A percentile compares a stretch with the other conserved stretches of the same genome.
These are phyloP conservation scores for Stromatinia cepivora DNA, from an alignment of 2,329 filamentous ascomycete genomes.

Conservation along the genomic window DNA sequence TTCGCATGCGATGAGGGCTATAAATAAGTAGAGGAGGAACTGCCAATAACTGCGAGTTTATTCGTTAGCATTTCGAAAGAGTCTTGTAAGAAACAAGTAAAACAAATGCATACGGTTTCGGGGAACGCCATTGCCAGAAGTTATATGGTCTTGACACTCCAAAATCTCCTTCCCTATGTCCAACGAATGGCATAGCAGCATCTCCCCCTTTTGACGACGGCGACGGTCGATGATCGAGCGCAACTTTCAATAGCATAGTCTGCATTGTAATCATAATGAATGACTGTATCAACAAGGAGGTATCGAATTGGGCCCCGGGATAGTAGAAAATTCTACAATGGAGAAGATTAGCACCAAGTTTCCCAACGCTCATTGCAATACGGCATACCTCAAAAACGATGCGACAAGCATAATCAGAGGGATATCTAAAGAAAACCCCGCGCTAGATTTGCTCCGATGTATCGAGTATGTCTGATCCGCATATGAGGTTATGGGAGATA, in stretches of 20 bases:
- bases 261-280: constrained; percentile 67
- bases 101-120: constrained; percentile 56
- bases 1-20: constrained; percentile 61
- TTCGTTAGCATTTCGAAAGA: constrained; percentile 14
- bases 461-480: constrained; percentile 66
- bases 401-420: constrained; percentile 72
- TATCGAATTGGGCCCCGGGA: constrained; percentile 65
- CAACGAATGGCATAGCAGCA: constrained; percentile 62
- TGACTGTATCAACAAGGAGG: constrained; percentile 62
- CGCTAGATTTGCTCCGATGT: constrained; percentile 62
- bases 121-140: constrained; percentile 80
- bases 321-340: constrained; percentile 65
- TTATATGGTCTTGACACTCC: constrained; percentile 62
- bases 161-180: constrained; percentile 35
- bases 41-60: constrained; percentile 65
- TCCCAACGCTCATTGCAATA: not conserved
- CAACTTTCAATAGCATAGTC: constrained; percentile 63
- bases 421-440: constrained; percentile 69
- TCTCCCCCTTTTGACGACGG: constrained; percentile 62
- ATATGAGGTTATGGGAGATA: constrained; percentile 65
- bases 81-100: not conserved
- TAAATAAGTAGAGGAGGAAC: constrained; percentile 68
- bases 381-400: constrained; percentile 60
- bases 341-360: constrained; percentile 4
- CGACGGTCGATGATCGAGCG: constrained; percentile 64